phyloP scores from a whole-genome alignment of 2,329 filamentous ascomycete species.

The Didymella pomorum region DNA sequence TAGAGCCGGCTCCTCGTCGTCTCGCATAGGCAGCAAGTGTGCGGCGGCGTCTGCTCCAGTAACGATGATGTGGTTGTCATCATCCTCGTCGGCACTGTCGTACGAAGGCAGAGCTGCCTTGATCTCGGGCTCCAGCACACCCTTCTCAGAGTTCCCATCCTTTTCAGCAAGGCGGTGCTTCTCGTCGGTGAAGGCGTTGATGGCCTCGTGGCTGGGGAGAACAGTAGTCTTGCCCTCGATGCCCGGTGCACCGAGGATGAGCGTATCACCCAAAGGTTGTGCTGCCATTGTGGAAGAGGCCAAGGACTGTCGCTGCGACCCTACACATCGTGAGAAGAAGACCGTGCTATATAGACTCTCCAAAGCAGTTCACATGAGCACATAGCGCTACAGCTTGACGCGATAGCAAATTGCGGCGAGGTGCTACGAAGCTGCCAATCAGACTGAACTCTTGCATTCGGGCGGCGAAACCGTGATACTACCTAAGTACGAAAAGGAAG shows the following conservation, averaged over 20 bases:
- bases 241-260: constrained; percentile 22
- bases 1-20: constrained; percentile 21
- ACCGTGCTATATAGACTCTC: background rate
- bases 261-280: constrained; percentile 22
- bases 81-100: constrained; percentile 14
- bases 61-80: constrained; percentile 23
- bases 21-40: constrained; percentile 25
- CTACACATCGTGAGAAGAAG: background rate
- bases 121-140: constrained; percentile 21
- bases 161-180: constrained; percentile 19
- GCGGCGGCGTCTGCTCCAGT: constrained; percentile 28
- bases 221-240: constrained; percentile 22
- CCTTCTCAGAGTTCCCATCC: constrained; percentile 16
- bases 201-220: constrained; percentile 21
- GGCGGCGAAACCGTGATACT: constrained; percentile 3
- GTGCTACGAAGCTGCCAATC: constrained; percentile 8
- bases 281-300: constrained; percentile 18
- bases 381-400: constrained; percentile 2
- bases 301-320: background rate
- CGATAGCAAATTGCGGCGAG: constrained; percentile 13
- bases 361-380: constrained; percentile 1
- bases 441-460: constrained; percentile 5
- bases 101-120: constrained; percentile 20
- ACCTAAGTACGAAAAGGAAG: constrained; percentile 23
- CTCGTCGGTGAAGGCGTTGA: constrained; percentile 24